phyloP scores from a whole-genome alignment of 2,329 filamentous ascomycete species.

The Pseudocercospora pini-densiflorae region DNA sequence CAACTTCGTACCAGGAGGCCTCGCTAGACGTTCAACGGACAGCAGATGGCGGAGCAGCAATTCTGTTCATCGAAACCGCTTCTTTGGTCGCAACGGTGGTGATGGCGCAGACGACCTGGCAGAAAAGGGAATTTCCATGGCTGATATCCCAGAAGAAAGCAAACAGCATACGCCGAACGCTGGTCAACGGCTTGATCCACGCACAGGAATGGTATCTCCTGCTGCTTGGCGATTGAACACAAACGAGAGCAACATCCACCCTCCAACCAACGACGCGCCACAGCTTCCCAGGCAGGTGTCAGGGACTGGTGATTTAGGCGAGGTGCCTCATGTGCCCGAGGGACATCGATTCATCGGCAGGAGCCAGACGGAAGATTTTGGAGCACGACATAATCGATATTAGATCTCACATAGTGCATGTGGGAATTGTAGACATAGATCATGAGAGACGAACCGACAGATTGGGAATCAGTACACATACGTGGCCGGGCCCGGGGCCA shows the following conservation, averaged over 20 bases:
- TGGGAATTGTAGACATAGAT: slow-evolving; percentile 7
- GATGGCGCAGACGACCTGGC: slow-evolving; percentile 36
- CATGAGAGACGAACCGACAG: slow-evolving; percentile 10
- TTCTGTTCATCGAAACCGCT: slow-evolving; percentile 62
- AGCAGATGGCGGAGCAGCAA: slow-evolving; percentile 38
- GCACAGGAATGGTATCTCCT: slow-evolving; percentile 39
- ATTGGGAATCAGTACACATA: neutral
- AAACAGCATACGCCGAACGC: slow-evolving; percentile 12
- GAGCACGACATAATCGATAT: slow-evolving; percentile 4
- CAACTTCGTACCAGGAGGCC: slow-evolving; percentile 29
- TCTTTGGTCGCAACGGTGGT: slow-evolving; percentile 57
- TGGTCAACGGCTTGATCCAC: slow-evolving; percentile 35
- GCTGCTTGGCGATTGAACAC: slow-evolving; percentile 38
- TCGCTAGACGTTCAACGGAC: slow-evolving; percentile 36
- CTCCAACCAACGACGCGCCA: slow-evolving; percentile 19
- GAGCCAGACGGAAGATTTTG: slow-evolving; percentile 37
- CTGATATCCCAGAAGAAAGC: slow-evolving; percentile 42
- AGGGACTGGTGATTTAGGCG: slow-evolving; percentile 25
- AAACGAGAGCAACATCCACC: slow-evolving; percentile 35
- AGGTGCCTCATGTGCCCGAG: slow-evolving; percentile 23
- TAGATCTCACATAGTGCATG: neutral
- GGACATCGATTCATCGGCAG: slow-evolving; percentile 25
- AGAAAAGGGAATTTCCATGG: slow-evolving; percentile 41
- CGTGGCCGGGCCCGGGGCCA: neutral
- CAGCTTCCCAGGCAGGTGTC: slow-evolving; percentile 26